Conservation (phyloP, 2,329 filamentous ascomycete genomes). For the Colletotrichum chlorophyti region DNA sequence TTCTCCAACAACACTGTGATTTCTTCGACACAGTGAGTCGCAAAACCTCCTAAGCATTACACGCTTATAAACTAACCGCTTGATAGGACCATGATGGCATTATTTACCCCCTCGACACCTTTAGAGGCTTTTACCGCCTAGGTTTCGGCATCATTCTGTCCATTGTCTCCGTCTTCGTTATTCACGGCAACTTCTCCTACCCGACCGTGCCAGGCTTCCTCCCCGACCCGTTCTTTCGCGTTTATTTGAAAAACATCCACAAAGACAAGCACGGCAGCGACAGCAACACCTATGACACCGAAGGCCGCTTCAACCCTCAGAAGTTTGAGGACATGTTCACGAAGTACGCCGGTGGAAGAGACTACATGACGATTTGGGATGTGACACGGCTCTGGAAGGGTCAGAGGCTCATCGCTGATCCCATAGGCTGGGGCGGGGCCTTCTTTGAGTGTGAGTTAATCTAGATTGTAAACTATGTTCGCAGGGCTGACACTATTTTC, state of each 20-base stretch:
- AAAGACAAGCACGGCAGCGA: constrained; percentile 55
- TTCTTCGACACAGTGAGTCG: constrained; percentile 49
- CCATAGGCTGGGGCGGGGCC: constrained; percentile 41
- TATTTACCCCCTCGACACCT: constrained; percentile 48
- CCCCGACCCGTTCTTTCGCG: constrained; percentile 45
- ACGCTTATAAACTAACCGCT: background rate
- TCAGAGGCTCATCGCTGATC: constrained; percentile 49
- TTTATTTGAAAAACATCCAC: constrained; percentile 46
- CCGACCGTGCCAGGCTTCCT: constrained; percentile 45
- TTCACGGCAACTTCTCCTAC: constrained; percentile 52
- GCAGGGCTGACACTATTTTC: background rate
- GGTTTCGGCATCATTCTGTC: constrained; percentile 49
- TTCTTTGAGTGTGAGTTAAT: constrained; percentile 35
- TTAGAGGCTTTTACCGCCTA: constrained; percentile 44
- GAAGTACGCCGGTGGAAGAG: constrained; percentile 50
- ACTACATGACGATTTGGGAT: constrained; percentile 45
- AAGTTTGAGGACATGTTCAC: constrained; percentile 58
- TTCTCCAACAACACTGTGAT: constrained; percentile 47
- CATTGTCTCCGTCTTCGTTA: constrained; percentile 44
- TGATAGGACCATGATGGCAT: constrained; percentile 43
- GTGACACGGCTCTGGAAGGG: constrained; percentile 44
- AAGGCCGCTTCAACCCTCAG: constrained; percentile 56
- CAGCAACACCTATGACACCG: constrained; percentile 52
- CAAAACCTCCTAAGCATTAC: no score
- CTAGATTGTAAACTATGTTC: background rate